Base-by-base conservation (phyloP, 1,284 basidiomycete genomes). In the Farysia itapuensis region DNA sequence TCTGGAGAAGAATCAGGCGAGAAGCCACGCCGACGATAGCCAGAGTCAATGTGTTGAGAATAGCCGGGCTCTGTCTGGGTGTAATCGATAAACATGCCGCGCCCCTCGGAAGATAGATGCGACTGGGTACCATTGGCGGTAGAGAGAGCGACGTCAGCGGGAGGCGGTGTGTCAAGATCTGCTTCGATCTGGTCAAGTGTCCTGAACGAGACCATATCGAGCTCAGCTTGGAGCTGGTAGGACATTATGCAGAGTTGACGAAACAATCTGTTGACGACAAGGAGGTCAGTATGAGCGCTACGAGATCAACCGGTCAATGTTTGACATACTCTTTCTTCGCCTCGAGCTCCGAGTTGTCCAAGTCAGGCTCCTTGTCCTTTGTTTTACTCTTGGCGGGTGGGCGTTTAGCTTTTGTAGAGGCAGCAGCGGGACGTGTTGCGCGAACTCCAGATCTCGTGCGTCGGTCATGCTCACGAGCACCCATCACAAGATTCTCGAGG, bases 171-270 rank as follows among this genome's bases (percentile, higher is more conserved):
- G 12, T 38, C 42, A 19, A 51, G 52, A 3, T 45, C 47, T 3
- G 48, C 44, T 7, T 35, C 28, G 15, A 61, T 47, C 35, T 61
- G 26, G 3, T 48, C 38, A 14, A 61, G 35, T 12, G 58, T 45
- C 32, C 42, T 47, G 26, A 39, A 45, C 4, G 58, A 48, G 9
- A 61, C 52, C 47, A 61, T 48, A 16, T 52, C 52, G 29, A 61
- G 58, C n/a, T 56, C 38, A n/a, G 58, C 52, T 34, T 61, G 58
- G 24, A 61, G 39, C 37, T 60, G 57, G 14, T 60, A 52, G 1
- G 58, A 61, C n/a, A 61, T 46, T 35, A 56, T 61, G 48, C 58
- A 61, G 1, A 61, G 45, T 39, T 51, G 40, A 23, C 41, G 47
- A 26, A 56, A 61, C 8, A 61, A 39, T 19, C 46, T 49, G 26